Conservation (phyloP, 129 eudicot species). For the Artemisia tridentata region DNA sequence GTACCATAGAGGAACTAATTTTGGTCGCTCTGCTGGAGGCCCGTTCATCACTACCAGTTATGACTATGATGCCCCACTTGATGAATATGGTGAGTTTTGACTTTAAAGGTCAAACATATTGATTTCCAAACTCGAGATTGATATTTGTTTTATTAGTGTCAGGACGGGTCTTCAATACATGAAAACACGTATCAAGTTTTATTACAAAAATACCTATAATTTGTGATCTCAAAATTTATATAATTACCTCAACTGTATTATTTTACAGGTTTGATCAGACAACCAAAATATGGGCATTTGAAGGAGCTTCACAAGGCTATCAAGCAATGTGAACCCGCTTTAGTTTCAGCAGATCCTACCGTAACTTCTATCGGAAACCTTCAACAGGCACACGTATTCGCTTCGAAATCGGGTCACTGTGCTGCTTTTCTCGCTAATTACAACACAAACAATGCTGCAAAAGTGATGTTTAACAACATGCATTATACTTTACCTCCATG, state of each 20-base stretch:
- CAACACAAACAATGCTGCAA: conserved; percentile 39
- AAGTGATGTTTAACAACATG: conserved; percentile 52
- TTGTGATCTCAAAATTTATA: neutral
- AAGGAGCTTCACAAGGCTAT: conserved; percentile 62
- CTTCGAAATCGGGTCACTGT: conserved; percentile 43
- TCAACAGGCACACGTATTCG: conserved; percentile 51
- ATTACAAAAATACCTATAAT: too few relatives aligned
- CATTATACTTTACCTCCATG: conserved; percentile 57
- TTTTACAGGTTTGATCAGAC: conserved; percentile 53
- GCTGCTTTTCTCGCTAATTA: conserved; percentile 53
- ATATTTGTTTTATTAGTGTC: neutral
- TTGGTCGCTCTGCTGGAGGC: conserved; percentile 68
- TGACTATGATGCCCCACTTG: conserved; percentile 74
- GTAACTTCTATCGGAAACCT: conserved; percentile 44
- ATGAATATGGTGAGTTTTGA: conserved; percentile 56
- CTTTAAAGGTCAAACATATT: conserved; percentile 1
- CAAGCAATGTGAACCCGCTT: conserved; percentile 51
- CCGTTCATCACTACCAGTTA: conserved; percentile 64
- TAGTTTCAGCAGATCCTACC: conserved; percentile 46
- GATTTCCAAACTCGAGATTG: neutral
- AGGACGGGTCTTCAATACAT: neutral
- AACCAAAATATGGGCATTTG: conserved; percentile 56
- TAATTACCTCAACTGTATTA: neutral
- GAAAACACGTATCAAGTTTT: neutral
- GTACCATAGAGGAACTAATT: conserved; percentile 72